Evolutionary conservation across 768 basidiomycete genomes (phyloP).

Genomic region (Tylopilus subfusipes): DNA sequence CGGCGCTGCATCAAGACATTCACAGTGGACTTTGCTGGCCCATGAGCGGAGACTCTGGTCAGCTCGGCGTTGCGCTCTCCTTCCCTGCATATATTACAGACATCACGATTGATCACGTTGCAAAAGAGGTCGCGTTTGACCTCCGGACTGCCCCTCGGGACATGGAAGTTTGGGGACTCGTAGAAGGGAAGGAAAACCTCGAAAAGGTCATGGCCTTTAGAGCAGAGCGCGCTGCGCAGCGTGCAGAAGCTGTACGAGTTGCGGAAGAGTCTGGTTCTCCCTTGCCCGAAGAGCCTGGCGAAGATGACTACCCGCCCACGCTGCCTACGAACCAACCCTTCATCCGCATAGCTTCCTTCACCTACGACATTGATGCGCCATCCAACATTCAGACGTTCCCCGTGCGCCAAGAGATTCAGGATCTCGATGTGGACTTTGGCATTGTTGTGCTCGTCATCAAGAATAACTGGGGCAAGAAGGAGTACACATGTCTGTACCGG

Average conservation of each 20-base stretch:
- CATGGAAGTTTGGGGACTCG: constrained; percentile 89
- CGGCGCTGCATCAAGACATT: constrained; percentile 81
- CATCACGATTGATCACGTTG: constrained; percentile 85
- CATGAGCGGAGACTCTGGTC: constrained; percentile 73
- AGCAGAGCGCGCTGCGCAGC: constrained; percentile 39
- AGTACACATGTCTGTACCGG: constrained; percentile 87
- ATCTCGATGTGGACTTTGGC: constrained; percentile 78
- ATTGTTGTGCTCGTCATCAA: constrained; percentile 76
- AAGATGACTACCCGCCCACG: constrained; percentile 44
- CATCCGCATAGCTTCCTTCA: constrained; percentile 65
- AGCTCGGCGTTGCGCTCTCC: constrained; percentile 78
- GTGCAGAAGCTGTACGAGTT: constrained; percentile 32
- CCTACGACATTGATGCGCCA: constrained; percentile 53
- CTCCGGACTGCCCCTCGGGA: constrained; percentile 75
- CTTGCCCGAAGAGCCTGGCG: constrained; percentile 23
- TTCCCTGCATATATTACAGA: constrained; percentile 53
- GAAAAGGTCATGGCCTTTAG: constrained; percentile 57
- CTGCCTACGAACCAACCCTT: constrained; percentile 46
- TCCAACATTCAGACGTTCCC: constrained; percentile 77
- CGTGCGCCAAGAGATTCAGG: constrained; percentile 61
- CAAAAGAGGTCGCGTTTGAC: constrained; percentile 78
- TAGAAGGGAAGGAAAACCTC: constrained; percentile 74
- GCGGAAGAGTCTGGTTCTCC: constrained; percentile 30
- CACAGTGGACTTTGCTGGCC: constrained; percentile 93
- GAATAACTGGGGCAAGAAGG: constrained; percentile 83